Conservation (phyloP, 352 stramenopile species). For the Pythium apleroticum region DNA sequence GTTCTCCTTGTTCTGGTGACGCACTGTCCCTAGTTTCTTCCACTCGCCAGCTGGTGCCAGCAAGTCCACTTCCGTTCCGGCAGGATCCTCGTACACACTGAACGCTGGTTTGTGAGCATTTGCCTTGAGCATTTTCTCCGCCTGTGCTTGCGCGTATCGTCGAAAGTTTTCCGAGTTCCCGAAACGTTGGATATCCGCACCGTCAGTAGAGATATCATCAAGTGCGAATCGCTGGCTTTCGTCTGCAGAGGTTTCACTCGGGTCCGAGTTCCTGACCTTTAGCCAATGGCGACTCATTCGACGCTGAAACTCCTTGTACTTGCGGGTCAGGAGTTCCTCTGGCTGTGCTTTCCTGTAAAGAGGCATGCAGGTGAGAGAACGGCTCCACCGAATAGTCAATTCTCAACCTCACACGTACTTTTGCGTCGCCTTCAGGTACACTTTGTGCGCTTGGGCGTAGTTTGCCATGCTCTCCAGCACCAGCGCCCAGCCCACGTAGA, state of each 20-base stretch:
- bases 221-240: slow-evolving; percentile 58
- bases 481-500: slow-evolving; percentile 87
- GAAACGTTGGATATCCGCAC: slow-evolving; percentile 48
- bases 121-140: slow-evolving; percentile 52
- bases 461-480: slow-evolving; percentile 79
- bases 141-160: slow-evolving; percentile 55
- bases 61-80: slow-evolving; percentile 47
- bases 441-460: slow-evolving; percentile 83
- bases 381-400: too few relatives aligned
- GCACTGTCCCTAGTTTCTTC: slow-evolving; percentile 59
- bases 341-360: slow-evolving; percentile 62
- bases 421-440: slow-evolving; percentile 84
- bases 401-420: slow-evolving; percentile 49
- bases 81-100: slow-evolving; percentile 76
- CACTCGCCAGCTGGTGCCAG: slow-evolving; percentile 65
- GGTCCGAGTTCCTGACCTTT: slow-evolving; percentile 53
- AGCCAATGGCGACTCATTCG: slow-evolving; percentile 84
- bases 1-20: slow-evolving; percentile 85
- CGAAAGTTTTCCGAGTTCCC: slow-evolving; percentile 62
- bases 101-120: slow-evolving; percentile 86
- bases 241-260: slow-evolving; percentile 30
- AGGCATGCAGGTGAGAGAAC: background rate
- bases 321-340: slow-evolving; percentile 61
- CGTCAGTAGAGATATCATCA: slow-evolving; percentile 57
- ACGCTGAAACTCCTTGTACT: slow-evolving; percentile 84